Percentiles rank a stretch among this genome's conserved stretches.
Conservation (phyloP, 1,139 yeast species). For the Zygosaccharomyces sapae region DNA sequence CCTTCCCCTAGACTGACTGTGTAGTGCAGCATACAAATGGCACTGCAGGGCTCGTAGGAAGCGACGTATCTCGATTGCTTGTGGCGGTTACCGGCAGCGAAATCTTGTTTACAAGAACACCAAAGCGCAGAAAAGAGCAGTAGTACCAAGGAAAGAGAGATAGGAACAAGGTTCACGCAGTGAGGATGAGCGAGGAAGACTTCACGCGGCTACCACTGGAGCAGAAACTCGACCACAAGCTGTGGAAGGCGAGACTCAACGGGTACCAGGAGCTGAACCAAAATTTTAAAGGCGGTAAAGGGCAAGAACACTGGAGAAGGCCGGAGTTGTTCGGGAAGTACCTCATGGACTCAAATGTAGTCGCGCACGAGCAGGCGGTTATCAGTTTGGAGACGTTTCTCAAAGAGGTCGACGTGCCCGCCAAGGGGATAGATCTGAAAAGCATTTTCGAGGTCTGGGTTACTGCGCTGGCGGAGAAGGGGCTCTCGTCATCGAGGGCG, state of each 20-base stretch:
- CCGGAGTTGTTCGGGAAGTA: slow-evolving; percentile 54
- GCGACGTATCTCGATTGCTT: too few relatives aligned
- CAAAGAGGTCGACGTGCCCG: slow-evolving; percentile 44
- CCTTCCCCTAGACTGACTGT: too few relatives aligned
- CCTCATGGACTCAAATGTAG: slow-evolving; percentile 77
- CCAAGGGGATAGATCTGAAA: slow-evolving; percentile 9
- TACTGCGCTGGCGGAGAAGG: slow-evolving; percentile 62
- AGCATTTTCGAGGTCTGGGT: slow-evolving; percentile 40
- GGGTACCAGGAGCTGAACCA: slow-evolving; percentile 70
- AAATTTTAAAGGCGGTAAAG: slow-evolving; percentile 54
- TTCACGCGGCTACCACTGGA: slow-evolving; percentile 59
- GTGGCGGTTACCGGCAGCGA: too few relatives aligned
- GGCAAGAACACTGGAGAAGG: slow-evolving; percentile 49
- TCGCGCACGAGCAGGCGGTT: slow-evolving; percentile 84
- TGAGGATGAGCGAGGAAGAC: slow-evolving; percentile 39
- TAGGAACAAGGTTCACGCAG: slow-evolving; percentile 3
- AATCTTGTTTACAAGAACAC: too few relatives aligned
- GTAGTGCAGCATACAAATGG: too few relatives aligned
- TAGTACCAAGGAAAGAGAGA: too few relatives aligned
- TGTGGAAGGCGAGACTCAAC: slow-evolving; percentile 84
- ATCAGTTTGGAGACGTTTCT: slow-evolving; percentile 53
- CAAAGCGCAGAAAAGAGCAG: too few relatives aligned
- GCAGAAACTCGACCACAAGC: slow-evolving; percentile 63
- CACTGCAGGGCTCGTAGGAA: too few relatives aligned
- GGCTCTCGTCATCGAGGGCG: slow-evolving; percentile 69